Conservation (phyloP, 805 yeast species). For the Yarrowia sp. region DNA sequence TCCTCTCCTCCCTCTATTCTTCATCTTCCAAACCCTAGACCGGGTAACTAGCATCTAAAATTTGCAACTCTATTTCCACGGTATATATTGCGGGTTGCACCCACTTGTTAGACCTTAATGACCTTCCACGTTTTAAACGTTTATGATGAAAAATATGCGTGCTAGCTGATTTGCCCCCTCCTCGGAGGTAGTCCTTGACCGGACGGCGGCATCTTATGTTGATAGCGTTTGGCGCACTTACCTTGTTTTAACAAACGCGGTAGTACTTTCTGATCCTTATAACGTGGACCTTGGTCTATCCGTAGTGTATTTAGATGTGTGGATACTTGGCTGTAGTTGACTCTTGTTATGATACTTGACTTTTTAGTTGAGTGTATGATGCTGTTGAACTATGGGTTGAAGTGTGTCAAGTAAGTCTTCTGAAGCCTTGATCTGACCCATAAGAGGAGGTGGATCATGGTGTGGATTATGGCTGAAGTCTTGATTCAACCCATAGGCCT, state of each 20-base stretch:
- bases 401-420: too few species aligned
- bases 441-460: too few species aligned
- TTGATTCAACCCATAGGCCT: too few species aligned
- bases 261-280: constrained; percentile 44
- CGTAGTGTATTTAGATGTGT: neutral
- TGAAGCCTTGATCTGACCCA: too few species aligned
- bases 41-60: constrained; percentile 17
- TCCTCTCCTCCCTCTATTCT: neutral
- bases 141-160: constrained; percentile 48
- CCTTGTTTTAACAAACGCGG: constrained; percentile 48
- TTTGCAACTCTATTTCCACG: constrained; percentile 9
- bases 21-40: constrained; percentile 28
- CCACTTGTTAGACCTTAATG: constrained; percentile 43
- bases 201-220: constrained; percentile 46
- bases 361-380: neutral
- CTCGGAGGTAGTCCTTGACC: constrained; percentile 46
- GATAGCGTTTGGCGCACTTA: constrained; percentile 47
- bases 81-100: constrained; percentile 6
- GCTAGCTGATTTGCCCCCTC: constrained; percentile 44
- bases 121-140: constrained; percentile 50
- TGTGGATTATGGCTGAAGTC: too few species aligned
- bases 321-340: neutral
- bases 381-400: neutral
- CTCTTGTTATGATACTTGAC: neutral
- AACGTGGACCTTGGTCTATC: neutral